phyloP scores from a whole-genome alignment of 148 eudicot genomes.

The Rhododendron vialii region DNA sequence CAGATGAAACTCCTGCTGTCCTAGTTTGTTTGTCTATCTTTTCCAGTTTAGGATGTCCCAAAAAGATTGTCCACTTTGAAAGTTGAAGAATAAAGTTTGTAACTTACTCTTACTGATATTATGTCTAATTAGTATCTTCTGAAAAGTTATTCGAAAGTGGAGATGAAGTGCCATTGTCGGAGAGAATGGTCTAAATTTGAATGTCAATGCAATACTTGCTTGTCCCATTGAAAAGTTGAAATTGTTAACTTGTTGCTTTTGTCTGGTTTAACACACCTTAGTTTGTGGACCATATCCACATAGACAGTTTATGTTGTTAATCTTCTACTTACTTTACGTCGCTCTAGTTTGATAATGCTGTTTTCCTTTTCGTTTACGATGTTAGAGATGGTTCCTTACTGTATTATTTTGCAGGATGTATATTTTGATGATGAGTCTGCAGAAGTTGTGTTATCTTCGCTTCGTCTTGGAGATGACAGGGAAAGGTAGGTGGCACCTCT shows the following conservation, averaged over 20 bases:
- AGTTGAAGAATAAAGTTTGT: background rate
- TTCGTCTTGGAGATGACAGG: slow-evolving; percentile 85
- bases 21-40: background rate
- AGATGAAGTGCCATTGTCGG: background rate
- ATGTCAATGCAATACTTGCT: background rate
- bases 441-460: slow-evolving; percentile 93
- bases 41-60: background rate
- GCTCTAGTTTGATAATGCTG: background rate
- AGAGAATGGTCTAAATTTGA: background rate
- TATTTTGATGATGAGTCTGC: slow-evolving; percentile 98
- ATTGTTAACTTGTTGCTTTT: background rate
- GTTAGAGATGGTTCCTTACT: background rate
- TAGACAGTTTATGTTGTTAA: background rate
- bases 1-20: background rate
- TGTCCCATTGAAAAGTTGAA: background rate
- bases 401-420: slow-evolving; percentile 59
- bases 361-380: background rate
- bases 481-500: slow-evolving; percentile 43
- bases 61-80: background rate
- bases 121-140: background rate
- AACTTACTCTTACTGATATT: background rate
- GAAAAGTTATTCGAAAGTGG: background rate
- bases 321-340: background rate
- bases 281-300: background rate
- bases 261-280: background rate